Evolutionary conservation across 768 basidiomycete genomes (phyloP).

Genomic region (Leucocoprinus birnbaumii): DNA sequence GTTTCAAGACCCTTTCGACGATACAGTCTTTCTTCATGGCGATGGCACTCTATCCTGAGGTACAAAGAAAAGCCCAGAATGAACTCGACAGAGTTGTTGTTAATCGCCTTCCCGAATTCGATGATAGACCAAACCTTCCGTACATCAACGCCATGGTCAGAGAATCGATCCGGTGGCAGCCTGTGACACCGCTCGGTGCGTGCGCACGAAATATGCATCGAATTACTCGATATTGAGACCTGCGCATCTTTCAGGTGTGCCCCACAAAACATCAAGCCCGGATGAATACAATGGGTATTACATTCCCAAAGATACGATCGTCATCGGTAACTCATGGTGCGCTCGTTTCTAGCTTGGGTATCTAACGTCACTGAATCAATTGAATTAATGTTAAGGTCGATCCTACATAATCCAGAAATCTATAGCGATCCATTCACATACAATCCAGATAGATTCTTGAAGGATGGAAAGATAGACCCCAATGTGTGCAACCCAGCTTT

Average conservation of each 20-base stretch:
- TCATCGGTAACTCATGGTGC: constrained; percentile 16
- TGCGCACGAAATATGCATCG: neutral
- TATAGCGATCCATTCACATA: constrained; percentile 21
- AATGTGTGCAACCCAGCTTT: constrained; percentile 21
- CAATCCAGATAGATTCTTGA: constrained; percentile 29
- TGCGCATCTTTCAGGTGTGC: neutral
- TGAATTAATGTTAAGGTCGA: too few species aligned
- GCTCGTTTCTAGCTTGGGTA: too few species aligned
- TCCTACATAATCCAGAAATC: too few species aligned
- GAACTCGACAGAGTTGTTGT: constrained; percentile 25
- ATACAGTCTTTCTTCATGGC: constrained; percentile 8
- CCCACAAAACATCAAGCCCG: neutral
- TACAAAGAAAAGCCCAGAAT: constrained; percentile 12
- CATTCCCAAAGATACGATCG: constrained; percentile 16
- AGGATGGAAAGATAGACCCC: constrained; percentile 19
- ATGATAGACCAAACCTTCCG: too few species aligned
- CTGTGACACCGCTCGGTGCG: constrained; percentile 14
- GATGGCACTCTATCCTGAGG: constrained; percentile 10
- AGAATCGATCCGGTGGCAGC: constrained; percentile 24
- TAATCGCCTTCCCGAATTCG: too few species aligned
- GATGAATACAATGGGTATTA: constrained; percentile 14
- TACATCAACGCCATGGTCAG: constrained; percentile 30
- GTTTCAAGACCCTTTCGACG: constrained; percentile 4
- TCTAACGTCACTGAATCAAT: too few species aligned
- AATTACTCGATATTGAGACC: neutral